phyloP scores from a whole-genome alignment of 257 asterid genomes.

The Pogostemon cablin region DNA sequence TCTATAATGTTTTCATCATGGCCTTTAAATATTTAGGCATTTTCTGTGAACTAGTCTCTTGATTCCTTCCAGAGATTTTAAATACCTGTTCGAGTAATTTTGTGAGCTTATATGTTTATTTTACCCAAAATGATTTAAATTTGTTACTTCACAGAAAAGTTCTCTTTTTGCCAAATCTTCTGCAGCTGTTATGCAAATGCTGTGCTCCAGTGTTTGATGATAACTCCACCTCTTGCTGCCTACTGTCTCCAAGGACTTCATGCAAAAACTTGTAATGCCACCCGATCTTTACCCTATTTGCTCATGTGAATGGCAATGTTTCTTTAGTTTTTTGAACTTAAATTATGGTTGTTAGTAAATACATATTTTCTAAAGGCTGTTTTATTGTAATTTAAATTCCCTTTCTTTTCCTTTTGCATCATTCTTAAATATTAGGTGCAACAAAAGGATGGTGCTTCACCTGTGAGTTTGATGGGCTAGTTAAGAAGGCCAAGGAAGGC shows the following conservation, averaged over 20 bases:
- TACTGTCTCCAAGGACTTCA: constrained; percentile 82
- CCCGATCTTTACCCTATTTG: constrained; percentile 8
- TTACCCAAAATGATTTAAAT: constrained; percentile 12
- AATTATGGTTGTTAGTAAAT: not conserved
- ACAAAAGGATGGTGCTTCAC: constrained; percentile 75
- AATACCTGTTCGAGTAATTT: not conserved
- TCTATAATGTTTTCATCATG: not conserved
- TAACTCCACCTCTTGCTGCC: constrained; percentile 87
- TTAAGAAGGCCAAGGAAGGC: constrained; percentile 56
- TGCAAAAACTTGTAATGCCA: constrained; percentile 62
- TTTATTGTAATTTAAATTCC: constrained; percentile 4
- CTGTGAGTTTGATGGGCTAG: constrained; percentile 71
- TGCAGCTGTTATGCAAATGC: constrained; percentile 91
- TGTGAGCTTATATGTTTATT: constrained; percentile 2
- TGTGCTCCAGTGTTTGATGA: constrained; percentile 81
- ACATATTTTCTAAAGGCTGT: no score
- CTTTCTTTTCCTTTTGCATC: constrained; percentile 20
- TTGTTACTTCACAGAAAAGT: not conserved
- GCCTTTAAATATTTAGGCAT: not conserved
- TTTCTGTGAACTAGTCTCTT: not conserved
- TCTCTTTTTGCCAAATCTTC: constrained; percentile 26
- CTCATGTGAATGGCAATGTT: constrained; percentile 3
- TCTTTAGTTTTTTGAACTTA: not conserved
- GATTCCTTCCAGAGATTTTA: not conserved
- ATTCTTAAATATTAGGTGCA: constrained; percentile 47